phyloP scores from a whole-genome alignment of 208 protist genomes.

The Polymyxa betae region DNA sequence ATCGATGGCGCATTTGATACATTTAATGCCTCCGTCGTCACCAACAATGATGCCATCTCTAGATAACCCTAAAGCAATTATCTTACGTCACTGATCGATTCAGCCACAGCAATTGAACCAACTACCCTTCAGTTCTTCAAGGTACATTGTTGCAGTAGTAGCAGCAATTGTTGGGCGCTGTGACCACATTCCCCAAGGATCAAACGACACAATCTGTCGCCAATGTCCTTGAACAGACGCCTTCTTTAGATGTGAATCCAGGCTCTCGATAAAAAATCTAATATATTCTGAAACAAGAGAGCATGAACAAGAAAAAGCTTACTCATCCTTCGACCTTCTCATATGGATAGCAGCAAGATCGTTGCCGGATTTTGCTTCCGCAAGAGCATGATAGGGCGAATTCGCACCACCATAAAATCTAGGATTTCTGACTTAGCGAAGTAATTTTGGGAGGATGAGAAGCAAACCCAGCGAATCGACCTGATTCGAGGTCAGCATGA shows the following conservation, averaged over 20 bases:
- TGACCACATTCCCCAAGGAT: slow-evolving; percentile 67
- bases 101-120: not conserved
- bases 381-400: slow-evolving; percentile 15
- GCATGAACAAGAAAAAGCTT: not conserved
- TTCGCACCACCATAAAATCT: slow-evolving; percentile 30
- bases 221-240: not conserved
- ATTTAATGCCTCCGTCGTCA: not conserved
- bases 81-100: not conserved
- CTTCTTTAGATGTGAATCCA: slow-evolving; percentile 32
- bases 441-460: not conserved
- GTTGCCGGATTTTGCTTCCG: slow-evolving; percentile 31
- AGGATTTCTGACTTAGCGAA: not conserved
- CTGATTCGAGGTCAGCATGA: slow-evolving; percentile 13
- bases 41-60: not conserved
- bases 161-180: slow-evolving; percentile 64
- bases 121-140: slow-evolving; percentile 49
- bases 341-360: slow-evolving; percentile 42
- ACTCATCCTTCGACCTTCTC: slow-evolving; percentile 10
- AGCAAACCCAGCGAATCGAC: not conserved
- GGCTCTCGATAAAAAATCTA: not conserved
- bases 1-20: slow-evolving; percentile 65
- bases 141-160: slow-evolving; percentile 58
- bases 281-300: not conserved
- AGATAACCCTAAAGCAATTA: not conserved
- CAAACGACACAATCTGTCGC: slow-evolving; percentile 60